These are phyloP conservation scores for Hypoxylon lenormandii DNA, from an alignment of 495 filamentous ascomycete species.

Conservation along the genomic window DNA sequence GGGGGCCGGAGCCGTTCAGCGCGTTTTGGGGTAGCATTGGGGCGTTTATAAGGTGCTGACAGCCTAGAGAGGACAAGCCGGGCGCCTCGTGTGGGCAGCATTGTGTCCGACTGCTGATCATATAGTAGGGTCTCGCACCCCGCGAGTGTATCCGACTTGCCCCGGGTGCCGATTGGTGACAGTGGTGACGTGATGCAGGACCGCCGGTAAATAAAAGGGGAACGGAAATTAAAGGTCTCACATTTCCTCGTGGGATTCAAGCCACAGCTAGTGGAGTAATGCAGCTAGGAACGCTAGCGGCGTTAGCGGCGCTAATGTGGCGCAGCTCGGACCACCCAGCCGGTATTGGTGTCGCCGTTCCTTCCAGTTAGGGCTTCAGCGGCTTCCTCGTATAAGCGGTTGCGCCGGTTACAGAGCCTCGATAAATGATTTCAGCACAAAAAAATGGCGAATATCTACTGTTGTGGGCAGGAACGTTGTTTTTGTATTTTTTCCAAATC, in stretches of 20 bases:
- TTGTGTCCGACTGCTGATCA: conserved; percentile 18
- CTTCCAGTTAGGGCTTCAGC: too few species aligned
- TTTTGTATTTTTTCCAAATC: too few species aligned
- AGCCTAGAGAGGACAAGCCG: conserved; percentile 28
- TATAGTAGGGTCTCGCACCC: conserved; percentile 12
- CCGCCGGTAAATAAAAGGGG: neutral
- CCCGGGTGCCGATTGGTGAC: too few species aligned
- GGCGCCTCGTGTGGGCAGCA: conserved; percentile 26
- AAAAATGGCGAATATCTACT: too few species aligned
- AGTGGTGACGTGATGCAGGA: too few species aligned
- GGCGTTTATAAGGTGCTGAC: conserved; percentile 27
- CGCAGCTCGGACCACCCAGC: conserved; percentile 1
- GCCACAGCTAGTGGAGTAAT: conserved; percentile 26
- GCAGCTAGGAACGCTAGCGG: too few species aligned
- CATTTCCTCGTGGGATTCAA: neutral
- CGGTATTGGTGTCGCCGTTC: too few species aligned
- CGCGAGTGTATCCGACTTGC: conserved; percentile 9
- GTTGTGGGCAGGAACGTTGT: too few species aligned
- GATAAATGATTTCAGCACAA: too few species aligned
- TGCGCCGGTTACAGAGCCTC: too few species aligned
- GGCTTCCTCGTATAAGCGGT: too few species aligned
- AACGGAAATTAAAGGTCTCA: conserved; percentile 19
- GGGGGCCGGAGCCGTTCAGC: conserved; percentile 31
- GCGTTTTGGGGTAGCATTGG: conserved; percentile 37
- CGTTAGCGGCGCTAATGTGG: too few species aligned